Base-by-base conservation (phyloP, 352 stramenopile species). In the Phytophthora quininea region DNA sequence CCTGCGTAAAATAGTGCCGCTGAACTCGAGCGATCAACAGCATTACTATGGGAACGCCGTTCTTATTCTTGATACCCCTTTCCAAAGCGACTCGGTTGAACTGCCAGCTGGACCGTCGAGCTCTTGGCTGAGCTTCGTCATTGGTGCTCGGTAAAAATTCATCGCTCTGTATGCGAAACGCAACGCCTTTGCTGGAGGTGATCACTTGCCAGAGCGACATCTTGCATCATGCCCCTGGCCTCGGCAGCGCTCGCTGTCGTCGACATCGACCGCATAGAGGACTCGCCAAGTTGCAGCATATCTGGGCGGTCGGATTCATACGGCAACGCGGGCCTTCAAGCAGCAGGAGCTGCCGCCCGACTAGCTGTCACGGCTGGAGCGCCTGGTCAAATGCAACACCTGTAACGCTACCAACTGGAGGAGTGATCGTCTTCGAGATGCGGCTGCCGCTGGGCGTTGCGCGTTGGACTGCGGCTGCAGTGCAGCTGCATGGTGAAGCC, bases 101-200 rank as follows among this genome's bases (percentile, higher is more conserved):
- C 14, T 49, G 29, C 56, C 56, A 63, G 46, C 56, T 63, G 43
- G 55, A 24, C 9, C 55, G 1, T 46, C 31, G 15, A 27, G 31
- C 50, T 54, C 42, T 46, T 46, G 32, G 49, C 50, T 45, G 32
- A 11, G 24, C 32, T 42, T 42, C 27, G 50, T 29, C 12, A 49
- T 27, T 24, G 43, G 29, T 49, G 15, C 6, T 29, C 6, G 43
- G 19, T 49, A 49, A 49, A 49, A 29, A 29, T 49, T 49, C 12
- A 24, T 24, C 19, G 38, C 38, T 46, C 38, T 10, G 43, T n/a
- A 49, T 40, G 35, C 35, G 35, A 40, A 40, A 40, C 10, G 43
- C 43, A 27, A 29, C 43, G 43, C 43, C 19, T 49, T 27, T 49
- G 35, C 35, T 40, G 35, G 35, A 11, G 6, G 35, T 47, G 37